Evolutionary conservation across 306 rosid genomes (phyloP).

Genomic region (Vicia villosa): DNA sequence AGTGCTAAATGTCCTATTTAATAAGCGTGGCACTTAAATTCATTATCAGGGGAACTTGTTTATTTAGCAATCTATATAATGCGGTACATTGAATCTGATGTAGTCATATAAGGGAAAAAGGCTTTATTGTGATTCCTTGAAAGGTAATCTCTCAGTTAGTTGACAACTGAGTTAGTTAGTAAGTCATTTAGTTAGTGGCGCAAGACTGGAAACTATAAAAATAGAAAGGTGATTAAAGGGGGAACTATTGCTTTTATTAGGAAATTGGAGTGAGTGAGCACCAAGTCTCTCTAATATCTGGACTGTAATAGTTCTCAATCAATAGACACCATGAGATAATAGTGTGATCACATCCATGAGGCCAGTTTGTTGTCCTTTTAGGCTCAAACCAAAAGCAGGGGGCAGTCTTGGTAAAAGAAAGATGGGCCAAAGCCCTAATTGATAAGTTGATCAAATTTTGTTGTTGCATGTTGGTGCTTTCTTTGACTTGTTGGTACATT

Average conservation of each 20-base stretch:
- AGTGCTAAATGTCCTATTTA: neutral
- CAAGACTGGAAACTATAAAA: neutral
- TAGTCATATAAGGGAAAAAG: neutral
- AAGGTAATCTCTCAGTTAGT: neutral
- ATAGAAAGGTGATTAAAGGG: neutral
- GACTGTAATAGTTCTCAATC: neutral
- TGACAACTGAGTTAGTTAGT: neutral
- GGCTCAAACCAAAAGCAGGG: neutral
- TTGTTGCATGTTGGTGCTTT: neutral
- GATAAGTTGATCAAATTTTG: neutral
- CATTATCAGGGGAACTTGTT: neutral
- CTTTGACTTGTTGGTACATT: neutral
- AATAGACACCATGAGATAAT: neutral
- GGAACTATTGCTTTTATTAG: neutral
- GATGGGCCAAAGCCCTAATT: no score
- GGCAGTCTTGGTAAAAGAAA: neutral
- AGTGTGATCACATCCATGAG: no score
- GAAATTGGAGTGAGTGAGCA: constrained; percentile 7
- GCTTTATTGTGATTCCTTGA: neutral
- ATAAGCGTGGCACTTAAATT: neutral
- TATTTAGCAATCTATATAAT: neutral
- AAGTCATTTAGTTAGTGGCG: neutral
- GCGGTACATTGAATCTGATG: neutral
- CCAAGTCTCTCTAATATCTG: neutral
- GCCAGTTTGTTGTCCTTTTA: no score